Evolutionary conservation across 106 monocot genomes (phyloP), one percentile per base, ranked within the genome.

Genomic region (Phalaenopsis aphrodite): DNA sequence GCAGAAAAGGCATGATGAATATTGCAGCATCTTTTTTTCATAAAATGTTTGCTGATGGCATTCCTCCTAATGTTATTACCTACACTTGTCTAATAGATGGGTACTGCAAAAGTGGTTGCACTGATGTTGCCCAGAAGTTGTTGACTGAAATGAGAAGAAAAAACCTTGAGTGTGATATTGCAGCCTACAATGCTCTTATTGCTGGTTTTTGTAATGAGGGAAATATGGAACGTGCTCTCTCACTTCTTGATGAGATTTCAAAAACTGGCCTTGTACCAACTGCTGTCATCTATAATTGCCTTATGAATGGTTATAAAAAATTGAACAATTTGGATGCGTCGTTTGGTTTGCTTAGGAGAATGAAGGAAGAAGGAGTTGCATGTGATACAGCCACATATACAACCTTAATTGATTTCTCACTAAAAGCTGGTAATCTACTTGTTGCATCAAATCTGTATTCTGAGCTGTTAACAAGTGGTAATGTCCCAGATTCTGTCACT

Each of bases 71-170:
- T 84, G 87, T 89, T 57, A 75, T 89, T 47, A 91, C 93, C 15
- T 94, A 86, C 73, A 91, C 89, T 71, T 89, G 80, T 78, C 85
- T 94, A 49, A 85, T 94, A 81, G 75, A 87, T 82, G 93, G 87
- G 14, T 93, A 89, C 72, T 84, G 88, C 80, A 91, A 79, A 80
- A 82, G 67, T 24, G 79, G 79, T 80, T 87, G 88, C 56, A 77
- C 71, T 78, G 90, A 90, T 78, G 84, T 93, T 73, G 88, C 90
- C 73, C 24, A 87, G 39, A 90, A 93, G 77, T 75, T 93, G 72
- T 77, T 85, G 72, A 89, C 78, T 82, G 82, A 84, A 42, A 84
- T 88, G 69, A 85, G 79, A 71, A 83, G 87, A 41, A 84, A 67
- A 75, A 87, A 86, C 37, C 77, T 89, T 46, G 72, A 76, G 74